A percentile compares a stretch with the other conserved stretches of the same genome.
These are phyloP conservation scores for Pseudozyma tsukubaensis DNA, from an alignment of 1,284 basidiomycete species.

Conservation along the genomic window DNA sequence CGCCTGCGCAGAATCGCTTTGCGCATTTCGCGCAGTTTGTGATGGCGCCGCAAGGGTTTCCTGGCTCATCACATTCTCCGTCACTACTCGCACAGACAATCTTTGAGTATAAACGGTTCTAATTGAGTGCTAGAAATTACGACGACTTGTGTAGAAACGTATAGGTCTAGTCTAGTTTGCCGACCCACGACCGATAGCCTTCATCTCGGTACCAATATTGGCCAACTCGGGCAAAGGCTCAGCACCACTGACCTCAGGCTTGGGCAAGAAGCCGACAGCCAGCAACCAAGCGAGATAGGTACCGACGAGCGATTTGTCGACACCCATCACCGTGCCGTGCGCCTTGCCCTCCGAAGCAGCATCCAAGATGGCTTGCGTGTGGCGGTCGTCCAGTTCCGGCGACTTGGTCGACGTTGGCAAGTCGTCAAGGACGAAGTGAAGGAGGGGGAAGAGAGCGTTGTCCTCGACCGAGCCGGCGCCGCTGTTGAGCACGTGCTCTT, in stretches of 20 bases:
- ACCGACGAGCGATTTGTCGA: conserved; percentile 82
- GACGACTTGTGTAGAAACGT: too few relatives aligned
- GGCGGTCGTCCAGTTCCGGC: conserved; percentile 87
- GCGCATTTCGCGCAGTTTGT: too few relatives aligned
- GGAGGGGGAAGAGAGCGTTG: conserved; percentile 95
- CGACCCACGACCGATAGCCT: conserved; percentile 66
- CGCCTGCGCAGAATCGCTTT: too few relatives aligned
- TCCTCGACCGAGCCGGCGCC: conserved; percentile 74
- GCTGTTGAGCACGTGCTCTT: conserved; percentile 84
- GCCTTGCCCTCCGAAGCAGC: conserved; percentile 71
- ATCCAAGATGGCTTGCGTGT: conserved; percentile 78
- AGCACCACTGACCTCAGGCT: conserved; percentile 28
- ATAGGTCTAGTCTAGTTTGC: conserved; percentile 58
- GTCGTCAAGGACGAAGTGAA: conserved; percentile 97
- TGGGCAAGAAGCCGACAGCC: conserved; percentile 80
- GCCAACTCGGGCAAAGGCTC: conserved; percentile 58
- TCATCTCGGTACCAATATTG: conserved; percentile 44
- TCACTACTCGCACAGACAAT: too few relatives aligned
- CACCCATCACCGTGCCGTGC: conserved; percentile 74
- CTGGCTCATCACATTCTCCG: too few relatives aligned
- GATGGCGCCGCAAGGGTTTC: too few relatives aligned
- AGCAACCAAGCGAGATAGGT: conserved; percentile 95
- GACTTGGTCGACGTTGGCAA: conserved; percentile 95
- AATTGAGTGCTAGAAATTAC: too few relatives aligned
- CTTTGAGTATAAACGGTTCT: too few relatives aligned